A percentile compares a stretch with the other conserved stretches of the same genome.
Conservation (phyloP, 805 yeast species). For the Suhomyces tanzawaensis region DNA sequence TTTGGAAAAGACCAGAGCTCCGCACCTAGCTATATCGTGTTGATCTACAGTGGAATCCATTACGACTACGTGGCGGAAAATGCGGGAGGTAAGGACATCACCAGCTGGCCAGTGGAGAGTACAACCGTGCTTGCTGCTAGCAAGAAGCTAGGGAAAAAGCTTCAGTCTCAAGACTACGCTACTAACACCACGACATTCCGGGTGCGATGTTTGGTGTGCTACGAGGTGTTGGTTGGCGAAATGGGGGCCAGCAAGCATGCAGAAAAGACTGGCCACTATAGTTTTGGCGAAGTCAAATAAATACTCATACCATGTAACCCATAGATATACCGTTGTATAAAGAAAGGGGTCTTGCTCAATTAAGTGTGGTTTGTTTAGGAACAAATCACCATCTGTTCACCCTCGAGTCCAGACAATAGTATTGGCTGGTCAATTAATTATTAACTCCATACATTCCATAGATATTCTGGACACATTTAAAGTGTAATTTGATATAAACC, state of each 20-base stretch:
- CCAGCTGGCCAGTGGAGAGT: conserved; percentile 33
- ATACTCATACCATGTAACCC: no score
- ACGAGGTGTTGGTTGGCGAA: conserved; percentile 55
- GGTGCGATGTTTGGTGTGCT: conserved; percentile 58
- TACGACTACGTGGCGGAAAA: conserved; percentile 53
- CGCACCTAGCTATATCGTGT: conserved; percentile 43
- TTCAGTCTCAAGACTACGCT: conserved; percentile 54
- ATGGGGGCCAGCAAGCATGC: conserved; percentile 66
- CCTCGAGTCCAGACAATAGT: no score
- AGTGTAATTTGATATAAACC: no score
- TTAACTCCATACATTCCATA: no score
- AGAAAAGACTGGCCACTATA: conserved; percentile 53
- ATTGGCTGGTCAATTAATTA: no score
- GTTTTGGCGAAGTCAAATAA: conserved; percentile 56
- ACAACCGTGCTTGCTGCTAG: conserved; percentile 39
- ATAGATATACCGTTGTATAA: no score
- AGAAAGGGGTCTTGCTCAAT: no score
- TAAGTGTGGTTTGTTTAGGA: no score
- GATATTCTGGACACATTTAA: no score
- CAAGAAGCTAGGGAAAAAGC: conserved; percentile 36
- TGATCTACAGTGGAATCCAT: conserved; percentile 70
- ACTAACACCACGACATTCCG: conserved; percentile 64
- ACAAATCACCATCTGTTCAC: no score
- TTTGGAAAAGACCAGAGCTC: conserved; percentile 43
- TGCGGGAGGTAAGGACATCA: neutral